Evolutionary conservation across 2,329 filamentous ascomycete genomes (phyloP), one percentile per base, ranked within the genome.

Genomic region (Beauveria bassiana): DNA sequence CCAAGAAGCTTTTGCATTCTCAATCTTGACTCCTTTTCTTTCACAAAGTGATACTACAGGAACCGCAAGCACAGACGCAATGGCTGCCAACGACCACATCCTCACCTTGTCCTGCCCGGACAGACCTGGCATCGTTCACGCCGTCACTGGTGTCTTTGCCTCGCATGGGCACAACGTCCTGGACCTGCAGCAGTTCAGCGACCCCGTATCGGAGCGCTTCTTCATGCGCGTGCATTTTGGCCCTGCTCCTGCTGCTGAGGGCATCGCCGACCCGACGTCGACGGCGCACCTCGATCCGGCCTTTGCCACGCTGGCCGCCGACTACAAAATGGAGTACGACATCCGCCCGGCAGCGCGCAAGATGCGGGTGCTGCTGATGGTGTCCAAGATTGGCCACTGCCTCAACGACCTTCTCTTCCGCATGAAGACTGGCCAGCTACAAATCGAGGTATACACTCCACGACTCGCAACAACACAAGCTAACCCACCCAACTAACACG

Each of bases 141-240:
- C 89, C 61, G 90, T 95, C 66, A 93, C 90, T 8, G 89, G 86
- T 64, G 81, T 93, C 68, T 83, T 95, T 65, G 88, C 89, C 52
- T 76, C 82, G 64, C 83, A 90, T 73, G 83, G 85, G 68, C 82
- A 93, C 76, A 95, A 92, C 75, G 90, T 95, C 71, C 79, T 93
- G 65, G 89, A 95, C 75, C 83, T 92, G 65, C 90, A 92, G 76
- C 90, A 95, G 76, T 95, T 91, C 79, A 89, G 86, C 47, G 90
- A 93, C 75, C 84, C 86, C 28, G 83, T 79, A 26, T 89, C 87
- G 22, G 78, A 89, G 71, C 87, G 83, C 62, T 95, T 95, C 79
- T 95, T 95, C 78, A 93, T 95, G 90, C 85, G 90, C 71, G 89
- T 93, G 68, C 90, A 93, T 74, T 93, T 93, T 69, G 87, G 85